Base-by-base conservation (phyloP, 371 early-diverging fungal genomes). In the Mortierella sp. region DNA sequence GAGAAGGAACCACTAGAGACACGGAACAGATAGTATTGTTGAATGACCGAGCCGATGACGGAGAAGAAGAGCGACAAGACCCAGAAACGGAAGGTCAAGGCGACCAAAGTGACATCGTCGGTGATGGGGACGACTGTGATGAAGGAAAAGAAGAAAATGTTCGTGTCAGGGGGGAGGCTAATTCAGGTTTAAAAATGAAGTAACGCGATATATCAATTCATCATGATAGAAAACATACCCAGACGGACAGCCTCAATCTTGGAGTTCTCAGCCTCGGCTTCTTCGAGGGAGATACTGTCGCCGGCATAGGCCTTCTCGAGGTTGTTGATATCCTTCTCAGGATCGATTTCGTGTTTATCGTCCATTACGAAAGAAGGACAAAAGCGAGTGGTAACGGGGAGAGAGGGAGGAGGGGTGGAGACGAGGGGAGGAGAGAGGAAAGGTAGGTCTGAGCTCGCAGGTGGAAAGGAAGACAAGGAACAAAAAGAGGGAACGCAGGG, bases 21-120 rank as follows among this genome's bases (percentile, higher is more conserved):
- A 14, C 87, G 84, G 79, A 89, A 89, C 58, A 81, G 83, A 74
- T 89, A 84, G 75, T 87, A 89, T 75, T 89, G 82, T 0, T 82
- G 76, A 32, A 89, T 89, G 79, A 92, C 89, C 1, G 94, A 91
- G 11, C 95, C 90, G 24, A 90, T 87, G 38, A 90, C 84, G 18
- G 92, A 90, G 76, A 94, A 94, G 44, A 94, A 77, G 43, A 92
- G 77, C 1, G 94, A 95, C 74, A 96, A 82, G 4, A 94, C 80
- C 90, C 93, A 92, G 29, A 94, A 90, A 71, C 96, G 91, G 65
- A 94, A 92, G 29, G 96, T 95, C 70, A 95, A 84, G 8, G 91
- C 89, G 0, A 95, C 93, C 49, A 93, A 79, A 0, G 91, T 78
- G 6, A 93, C 88, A 74, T 93, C 91, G 56, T 94, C 94, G 7